These are phyloP conservation scores for Phlebiopsis flavidoalba DNA, from an alignment of 768 basidiomycete species.

Conservation along the genomic window DNA sequence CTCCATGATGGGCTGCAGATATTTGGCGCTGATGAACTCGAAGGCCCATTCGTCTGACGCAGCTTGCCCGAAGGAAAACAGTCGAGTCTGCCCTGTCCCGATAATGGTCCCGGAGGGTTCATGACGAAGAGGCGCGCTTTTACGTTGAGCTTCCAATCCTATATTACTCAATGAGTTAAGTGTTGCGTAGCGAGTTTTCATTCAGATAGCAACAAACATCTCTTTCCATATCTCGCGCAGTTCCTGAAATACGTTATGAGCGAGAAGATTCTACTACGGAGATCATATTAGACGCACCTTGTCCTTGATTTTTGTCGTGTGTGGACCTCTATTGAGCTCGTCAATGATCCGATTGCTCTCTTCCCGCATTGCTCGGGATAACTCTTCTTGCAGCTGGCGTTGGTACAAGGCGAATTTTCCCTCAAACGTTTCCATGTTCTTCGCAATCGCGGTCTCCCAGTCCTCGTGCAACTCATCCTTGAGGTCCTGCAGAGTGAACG, in stretches of 20 bases:
- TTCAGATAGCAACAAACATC: constrained; percentile 16
- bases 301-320: constrained; percentile 20
- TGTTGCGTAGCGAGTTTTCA: neutral
- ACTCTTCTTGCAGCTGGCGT: constrained; percentile 15
- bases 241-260: constrained; percentile 11
- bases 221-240: constrained; percentile 20
- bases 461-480: constrained; percentile 20
- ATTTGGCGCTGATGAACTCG: constrained; percentile 16
- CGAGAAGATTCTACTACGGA: neutral
- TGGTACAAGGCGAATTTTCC: constrained; percentile 19
- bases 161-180: neutral
- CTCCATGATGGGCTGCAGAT: constrained; percentile 23
- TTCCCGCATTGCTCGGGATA: constrained; percentile 11
- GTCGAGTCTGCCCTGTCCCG: constrained; percentile 14
- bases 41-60: constrained; percentile 25
- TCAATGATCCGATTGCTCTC: constrained; percentile 18
- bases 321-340: constrained; percentile 19
- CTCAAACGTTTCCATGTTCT: constrained; percentile 14
- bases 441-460: constrained; percentile 15
- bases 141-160: constrained; percentile 26
- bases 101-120: constrained; percentile 28
- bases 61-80: neutral
- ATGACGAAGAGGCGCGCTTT: constrained; percentile 25
- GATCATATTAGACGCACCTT: constrained; percentile 7
- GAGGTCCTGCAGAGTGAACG: constrained; percentile 19